A percentile compares a stretch with the other conserved stretches of the same genome.
These are phyloP conservation scores for Camelina laxa DNA, from an alignment of 345 rosid genomes.

Conservation along the genomic window DNA sequence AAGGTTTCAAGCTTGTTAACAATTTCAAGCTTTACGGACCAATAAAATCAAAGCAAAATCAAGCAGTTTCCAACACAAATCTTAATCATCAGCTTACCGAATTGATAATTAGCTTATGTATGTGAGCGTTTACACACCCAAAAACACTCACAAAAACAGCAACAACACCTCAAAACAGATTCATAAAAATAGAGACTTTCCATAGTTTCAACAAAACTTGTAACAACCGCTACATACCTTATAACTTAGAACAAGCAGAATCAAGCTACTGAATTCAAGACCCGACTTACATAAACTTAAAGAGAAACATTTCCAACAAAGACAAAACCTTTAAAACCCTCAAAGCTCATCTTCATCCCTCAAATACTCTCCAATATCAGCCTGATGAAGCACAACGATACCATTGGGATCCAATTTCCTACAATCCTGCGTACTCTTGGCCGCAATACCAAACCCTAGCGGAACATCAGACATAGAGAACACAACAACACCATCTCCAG, in stretches of 20 bases:
- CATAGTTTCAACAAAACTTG: constrained; percentile 34
- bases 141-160: not conserved
- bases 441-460: constrained; percentile 81
- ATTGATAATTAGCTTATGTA: not conserved
- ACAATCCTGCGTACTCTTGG: constrained; percentile 83
- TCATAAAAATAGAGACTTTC: constrained; percentile 26
- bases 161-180: constrained; percentile 6
- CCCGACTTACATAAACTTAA: not conserved
- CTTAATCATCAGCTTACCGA: not conserved
- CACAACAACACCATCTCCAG: constrained; percentile 88
- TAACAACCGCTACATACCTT: constrained; percentile 19
- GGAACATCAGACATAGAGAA: constrained; percentile 90
- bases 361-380: constrained; percentile 88
- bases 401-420: constrained; percentile 88
- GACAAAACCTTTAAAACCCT: constrained; percentile 18
- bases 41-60: not conserved
- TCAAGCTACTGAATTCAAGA: not conserved
- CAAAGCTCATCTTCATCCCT: constrained; percentile 91
- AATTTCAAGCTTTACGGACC: not conserved
- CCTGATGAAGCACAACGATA: constrained; percentile 81
- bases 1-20: not conserved
- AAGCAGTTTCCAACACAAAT: not conserved
- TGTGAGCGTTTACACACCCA: not conserved
- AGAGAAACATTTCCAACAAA: not conserved
- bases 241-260: constrained; percentile 27